Conservation (phyloP, 768 basidiomycete genomes). For the Leccinum arenicola region DNA sequence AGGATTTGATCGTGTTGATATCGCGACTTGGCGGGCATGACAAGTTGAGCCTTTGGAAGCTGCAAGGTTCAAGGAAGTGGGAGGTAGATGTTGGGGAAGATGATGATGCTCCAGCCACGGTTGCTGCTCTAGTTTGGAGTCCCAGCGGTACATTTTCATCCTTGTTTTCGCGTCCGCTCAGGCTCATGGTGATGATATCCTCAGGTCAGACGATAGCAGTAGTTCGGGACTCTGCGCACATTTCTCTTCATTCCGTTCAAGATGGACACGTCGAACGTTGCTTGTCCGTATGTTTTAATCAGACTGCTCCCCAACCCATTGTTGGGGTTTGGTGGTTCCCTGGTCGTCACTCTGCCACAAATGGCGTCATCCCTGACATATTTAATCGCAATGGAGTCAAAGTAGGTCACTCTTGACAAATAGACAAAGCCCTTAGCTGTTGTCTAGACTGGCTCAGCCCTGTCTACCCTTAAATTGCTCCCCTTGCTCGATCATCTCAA, state of each 20-base stretch:
- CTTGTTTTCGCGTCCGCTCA: not conserved
- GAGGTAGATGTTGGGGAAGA: conserved; percentile 64
- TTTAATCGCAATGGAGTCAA: conserved; percentile 65
- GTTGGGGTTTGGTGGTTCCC: conserved; percentile 74
- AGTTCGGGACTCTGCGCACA: conserved; percentile 61
- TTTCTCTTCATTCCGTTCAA: conserved; percentile 76
- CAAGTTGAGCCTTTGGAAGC: conserved; percentile 75
- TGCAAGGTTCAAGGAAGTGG: conserved; percentile 79
- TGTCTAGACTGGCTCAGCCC: conserved; percentile 71
- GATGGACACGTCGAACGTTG: conserved; percentile 60
- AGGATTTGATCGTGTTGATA: conserved; percentile 70
- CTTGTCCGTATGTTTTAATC: conserved; percentile 36
- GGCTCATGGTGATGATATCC: conserved; percentile 6
- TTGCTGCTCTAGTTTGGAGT: conserved; percentile 72
- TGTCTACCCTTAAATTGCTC: conserved; percentile 62
- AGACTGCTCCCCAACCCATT: conserved; percentile 29
- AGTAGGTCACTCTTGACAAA: conserved; percentile 38
- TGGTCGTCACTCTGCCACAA: conserved; percentile 40
- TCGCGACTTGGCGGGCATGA: conserved; percentile 67
- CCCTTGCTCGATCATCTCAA: conserved; percentile 71
- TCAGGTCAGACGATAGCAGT: conserved; percentile 71
- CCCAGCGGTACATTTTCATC: conserved; percentile 59
- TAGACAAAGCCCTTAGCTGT: conserved; percentile 5
- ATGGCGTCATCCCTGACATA: conserved; percentile 64
- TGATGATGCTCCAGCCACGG: conserved; percentile 42